Base-by-base conservation (phyloP, 768 basidiomycete species). In the Boletus insuetus region DNA sequence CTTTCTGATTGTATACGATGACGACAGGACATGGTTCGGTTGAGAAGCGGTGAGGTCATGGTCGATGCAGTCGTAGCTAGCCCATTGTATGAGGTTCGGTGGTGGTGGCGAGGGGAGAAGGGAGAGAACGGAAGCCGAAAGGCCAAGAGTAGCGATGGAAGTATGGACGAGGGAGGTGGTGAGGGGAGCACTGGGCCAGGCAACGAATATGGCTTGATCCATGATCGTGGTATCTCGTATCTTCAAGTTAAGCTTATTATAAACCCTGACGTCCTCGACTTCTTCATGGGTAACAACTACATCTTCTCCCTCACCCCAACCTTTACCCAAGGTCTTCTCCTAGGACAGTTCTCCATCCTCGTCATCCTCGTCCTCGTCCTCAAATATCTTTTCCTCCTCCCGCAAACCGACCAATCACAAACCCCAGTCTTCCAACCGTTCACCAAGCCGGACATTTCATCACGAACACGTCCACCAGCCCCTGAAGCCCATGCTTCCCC, bases 341-440 rank as follows among this genome's bases (percentile, higher is more conserved):
- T 98, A 42, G 96, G 96, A 53, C 96, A 98, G 71, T 78, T 92
- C 20, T 95, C 94, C 24, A 87, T 99, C 63, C 76, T 93, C 42
- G 64, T 88, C 48, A 79, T 95, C 45, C 79, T 91, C 29, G 79
- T 78, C 45, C 74, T 94, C 58, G 82, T 99, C 68, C 84, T 99
- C 73, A 91, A 91, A 67, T 98, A 97, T 74, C 85, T 98, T 53
- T 97, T 99, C 67, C 86, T 99, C 58, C 92, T 97, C 63, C 84
- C 90, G 7, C 78, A 83, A 26, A 75, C 81, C 55, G 73, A 80
- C 59, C 79, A 80, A 1, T 78, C 80, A 63, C 81, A 82, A 58
- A 76, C 78, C 0, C 76, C 81, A 2, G 75, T 80, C 34, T 87
- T 85, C 69, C 85, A 83, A 62, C 82, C 85, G 3, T 77, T 78